Evolutionary conservation across 129 eudicot genomes (phyloP).

Genomic region (Calendula officinalis): DNA sequence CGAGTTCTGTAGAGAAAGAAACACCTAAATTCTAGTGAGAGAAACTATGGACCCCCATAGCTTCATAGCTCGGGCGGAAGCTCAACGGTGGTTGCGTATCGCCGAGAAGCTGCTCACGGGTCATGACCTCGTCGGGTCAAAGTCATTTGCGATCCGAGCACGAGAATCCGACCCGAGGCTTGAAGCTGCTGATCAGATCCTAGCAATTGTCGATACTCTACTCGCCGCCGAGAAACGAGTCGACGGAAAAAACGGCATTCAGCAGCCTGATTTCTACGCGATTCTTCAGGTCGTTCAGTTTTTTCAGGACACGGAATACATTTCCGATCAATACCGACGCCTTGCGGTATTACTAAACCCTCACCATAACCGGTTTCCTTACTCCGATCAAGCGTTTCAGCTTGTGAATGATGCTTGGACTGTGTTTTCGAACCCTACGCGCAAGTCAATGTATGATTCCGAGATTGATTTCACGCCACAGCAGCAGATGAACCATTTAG

Average conservation of each 20-base stretch:
- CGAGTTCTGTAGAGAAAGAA: slow-evolving; percentile 17
- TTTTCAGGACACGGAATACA: slow-evolving; percentile 53
- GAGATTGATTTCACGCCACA: slow-evolving; percentile 37
- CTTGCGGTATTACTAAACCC: slow-evolving; percentile 46
- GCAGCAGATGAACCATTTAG: slow-evolving; percentile 27
- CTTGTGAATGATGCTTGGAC: slow-evolving; percentile 75
- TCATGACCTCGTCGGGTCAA: slow-evolving; percentile 74
- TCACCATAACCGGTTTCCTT: slow-evolving; percentile 24
- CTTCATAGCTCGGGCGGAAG: slow-evolving; percentile 64
- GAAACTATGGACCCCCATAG: slow-evolving; percentile 64
- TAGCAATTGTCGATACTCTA: slow-evolving; percentile 81
- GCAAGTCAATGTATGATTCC: slow-evolving; percentile 67
- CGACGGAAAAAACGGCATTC: slow-evolving; percentile 27
- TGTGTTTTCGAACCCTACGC: slow-evolving; percentile 60
- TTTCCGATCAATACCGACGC: slow-evolving; percentile 60
- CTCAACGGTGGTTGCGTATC: slow-evolving; percentile 75
- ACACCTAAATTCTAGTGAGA: slow-evolving; percentile 2
- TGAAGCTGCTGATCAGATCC: slow-evolving; percentile 72
- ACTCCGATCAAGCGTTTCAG: slow-evolving; percentile 68
- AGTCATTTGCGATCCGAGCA: slow-evolving; percentile 85
- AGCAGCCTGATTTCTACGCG: slow-evolving; percentile 61
- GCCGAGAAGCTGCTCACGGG: slow-evolving; percentile 74
- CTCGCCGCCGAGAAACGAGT: slow-evolving; percentile 70
- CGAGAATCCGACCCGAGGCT: slow-evolving; percentile 85
- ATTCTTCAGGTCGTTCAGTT: slow-evolving; percentile 61